phyloP scores from a whole-genome alignment of 2,329 filamentous ascomycete species.

The Monosporascus sp. region DNA sequence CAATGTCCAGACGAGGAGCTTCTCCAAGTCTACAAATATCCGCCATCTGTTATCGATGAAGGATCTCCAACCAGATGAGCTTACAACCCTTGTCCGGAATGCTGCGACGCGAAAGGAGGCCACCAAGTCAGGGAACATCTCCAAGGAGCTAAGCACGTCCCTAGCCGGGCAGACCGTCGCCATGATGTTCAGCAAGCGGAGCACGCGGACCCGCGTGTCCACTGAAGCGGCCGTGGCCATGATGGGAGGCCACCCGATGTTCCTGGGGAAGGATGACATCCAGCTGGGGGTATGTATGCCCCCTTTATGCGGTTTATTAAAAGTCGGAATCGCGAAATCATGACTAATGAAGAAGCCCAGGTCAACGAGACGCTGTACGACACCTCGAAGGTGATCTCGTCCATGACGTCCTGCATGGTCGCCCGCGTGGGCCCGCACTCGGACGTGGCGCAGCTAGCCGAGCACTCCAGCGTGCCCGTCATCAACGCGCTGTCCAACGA shows the following conservation, averaged over 20 bases:
- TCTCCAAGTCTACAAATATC: conserved; percentile 40
- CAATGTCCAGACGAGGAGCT: conserved; percentile 34
- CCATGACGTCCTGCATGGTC: conserved; percentile 80
- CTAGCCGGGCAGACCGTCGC: conserved; percentile 78
- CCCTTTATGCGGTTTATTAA: too few relatives aligned
- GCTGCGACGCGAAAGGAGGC: conserved; percentile 69
- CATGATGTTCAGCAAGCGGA: conserved; percentile 96
- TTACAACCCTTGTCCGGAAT: conserved; percentile 77
- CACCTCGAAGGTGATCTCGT: conserved; percentile 88
- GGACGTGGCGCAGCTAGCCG: conserved; percentile 66
- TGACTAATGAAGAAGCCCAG: conserved; percentile 30
- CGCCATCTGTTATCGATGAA: conserved; percentile 90
- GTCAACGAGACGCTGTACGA: conserved; percentile 95
- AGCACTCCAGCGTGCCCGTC: conserved; percentile 70
- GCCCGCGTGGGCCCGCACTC: conserved; percentile 72
- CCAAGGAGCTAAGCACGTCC: conserved; percentile 52
- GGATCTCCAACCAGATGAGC: conserved; percentile 74
- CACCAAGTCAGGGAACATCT: conserved; percentile 64
- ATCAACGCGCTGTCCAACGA: conserved; percentile 86
- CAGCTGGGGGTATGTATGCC: conserved; percentile 69
- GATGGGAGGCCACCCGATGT: conserved; percentile 93
- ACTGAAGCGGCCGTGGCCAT: conserved; percentile 87
- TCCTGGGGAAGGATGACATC: conserved; percentile 91
- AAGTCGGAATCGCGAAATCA: neutral
- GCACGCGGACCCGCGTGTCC: conserved; percentile 86